These are phyloP conservation scores for Globisporangium uncinulatum DNA, from an alignment of 352 stramenopile genomes.

Conservation along the genomic window DNA sequence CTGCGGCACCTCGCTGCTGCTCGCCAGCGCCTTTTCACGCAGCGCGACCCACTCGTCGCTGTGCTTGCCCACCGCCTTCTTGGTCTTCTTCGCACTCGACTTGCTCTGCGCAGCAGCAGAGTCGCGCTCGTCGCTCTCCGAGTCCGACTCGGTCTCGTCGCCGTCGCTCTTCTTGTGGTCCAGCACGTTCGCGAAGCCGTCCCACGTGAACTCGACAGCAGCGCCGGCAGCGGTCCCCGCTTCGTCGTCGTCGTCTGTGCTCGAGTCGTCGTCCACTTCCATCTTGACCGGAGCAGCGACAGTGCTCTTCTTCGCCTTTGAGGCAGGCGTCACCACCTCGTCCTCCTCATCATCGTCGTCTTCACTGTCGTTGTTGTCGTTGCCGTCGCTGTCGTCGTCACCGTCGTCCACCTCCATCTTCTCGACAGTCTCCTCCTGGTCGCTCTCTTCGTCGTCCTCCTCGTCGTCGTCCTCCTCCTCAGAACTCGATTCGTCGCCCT, in stretches of 20 bases:
- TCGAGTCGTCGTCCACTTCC: conserved; percentile 42
- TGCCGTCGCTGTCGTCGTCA: conserved; percentile 24
- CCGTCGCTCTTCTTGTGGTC: conserved; percentile 34
- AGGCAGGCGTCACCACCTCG: conserved; percentile 16
- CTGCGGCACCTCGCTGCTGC: conserved; percentile 89
- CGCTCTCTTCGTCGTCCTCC: conserved; percentile 29
- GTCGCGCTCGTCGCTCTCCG: conserved; percentile 34
- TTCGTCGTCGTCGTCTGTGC: conserved; percentile 61
- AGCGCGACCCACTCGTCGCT: conserved; percentile 93
- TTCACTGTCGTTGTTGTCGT: conserved; percentile 31
- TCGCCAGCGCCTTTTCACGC: conserved; percentile 91
- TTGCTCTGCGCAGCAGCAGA: conserved; percentile 45
- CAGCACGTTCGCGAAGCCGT: conserved; percentile 78
- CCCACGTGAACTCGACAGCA: conserved; percentile 83
- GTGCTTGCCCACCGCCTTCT: conserved; percentile 87
- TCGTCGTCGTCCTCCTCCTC: conserved; percentile 79
- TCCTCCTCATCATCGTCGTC: conserved; percentile 50
- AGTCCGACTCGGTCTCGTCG: conserved; percentile 24
- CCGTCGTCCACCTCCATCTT: conserved; percentile 37
- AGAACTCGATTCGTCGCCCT: conserved; percentile 87
- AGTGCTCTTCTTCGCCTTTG: conserved; percentile 2
- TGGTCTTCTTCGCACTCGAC: conserved; percentile 46
- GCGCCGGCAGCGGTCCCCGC: conserved; percentile 13
- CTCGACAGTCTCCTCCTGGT: conserved; percentile 18
- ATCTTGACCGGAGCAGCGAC: conserved; percentile 15